A percentile compares a stretch with the other conserved stretches of the same genome.
Evolutionary conservation across 176 grass and related monocot species (phyloP).

Genomic region (Oryza coarctata): DNA sequence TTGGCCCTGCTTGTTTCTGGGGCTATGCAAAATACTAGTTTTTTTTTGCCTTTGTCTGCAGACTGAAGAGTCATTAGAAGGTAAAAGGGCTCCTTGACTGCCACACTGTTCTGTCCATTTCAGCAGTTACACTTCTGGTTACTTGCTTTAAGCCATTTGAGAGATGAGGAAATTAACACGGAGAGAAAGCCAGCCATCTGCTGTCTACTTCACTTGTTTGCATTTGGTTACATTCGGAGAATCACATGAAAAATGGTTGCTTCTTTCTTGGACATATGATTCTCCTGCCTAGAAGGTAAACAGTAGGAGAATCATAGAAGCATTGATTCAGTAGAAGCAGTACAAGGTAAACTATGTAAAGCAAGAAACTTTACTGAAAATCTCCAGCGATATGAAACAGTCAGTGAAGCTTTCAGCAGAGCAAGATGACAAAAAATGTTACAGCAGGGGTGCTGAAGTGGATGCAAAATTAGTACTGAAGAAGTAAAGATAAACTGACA

Average conservation of each 20-base stretch:
- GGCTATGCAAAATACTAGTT: constrained; percentile 26
- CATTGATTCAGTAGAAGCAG: constrained; percentile 29
- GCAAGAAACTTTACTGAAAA: constrained; percentile 45
- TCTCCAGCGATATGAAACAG: neutral
- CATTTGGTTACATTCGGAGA: constrained; percentile 20
- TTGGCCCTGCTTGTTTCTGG: constrained; percentile 21
- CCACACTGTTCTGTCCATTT: constrained; percentile 1
- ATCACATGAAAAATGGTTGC: constrained; percentile 19
- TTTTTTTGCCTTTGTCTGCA: constrained; percentile 47
- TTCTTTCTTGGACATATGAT: constrained; percentile 34
- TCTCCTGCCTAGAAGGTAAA: neutral
- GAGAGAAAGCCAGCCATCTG: neutral
- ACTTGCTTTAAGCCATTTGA: constrained; percentile 23
- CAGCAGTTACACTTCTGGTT: constrained; percentile 37
- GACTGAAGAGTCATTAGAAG: constrained; percentile 34
- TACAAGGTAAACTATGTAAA: constrained; percentile 30
- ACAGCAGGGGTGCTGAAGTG: constrained; percentile 31
- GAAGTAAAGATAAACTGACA: constrained; percentile 15
- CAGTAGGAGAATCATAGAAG: neutral
- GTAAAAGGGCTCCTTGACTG: constrained; percentile 23
- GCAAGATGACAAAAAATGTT: constrained; percentile 33
- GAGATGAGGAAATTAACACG: constrained; percentile 15
- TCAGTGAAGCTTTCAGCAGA: constrained; percentile 27
- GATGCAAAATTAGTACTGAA: constrained; percentile 24
- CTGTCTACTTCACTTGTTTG: constrained; percentile 14